phyloP scores from a whole-genome alignment of 257 asterid genomes.

The Capsicum rhomboideum region DNA sequence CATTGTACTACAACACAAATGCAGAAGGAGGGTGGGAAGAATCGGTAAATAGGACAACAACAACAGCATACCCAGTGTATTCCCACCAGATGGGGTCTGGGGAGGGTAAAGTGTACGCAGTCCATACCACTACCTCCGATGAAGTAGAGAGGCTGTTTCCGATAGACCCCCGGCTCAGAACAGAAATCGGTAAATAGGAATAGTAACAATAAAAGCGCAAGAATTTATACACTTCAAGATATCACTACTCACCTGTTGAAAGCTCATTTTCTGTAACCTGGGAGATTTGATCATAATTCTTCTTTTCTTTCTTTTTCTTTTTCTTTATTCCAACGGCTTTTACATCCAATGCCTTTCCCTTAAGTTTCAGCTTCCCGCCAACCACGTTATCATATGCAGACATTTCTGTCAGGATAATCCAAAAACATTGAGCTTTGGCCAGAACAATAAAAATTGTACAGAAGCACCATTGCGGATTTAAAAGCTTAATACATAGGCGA shows the following conservation, averaged over 20 bases:
- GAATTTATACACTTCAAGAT: not conserved
- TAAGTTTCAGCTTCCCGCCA: conserved; percentile 81
- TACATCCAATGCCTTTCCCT: conserved; percentile 95
- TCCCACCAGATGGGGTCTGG: too few species aligned
- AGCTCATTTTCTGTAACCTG: conserved; percentile 31
- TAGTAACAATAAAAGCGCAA: not conserved
- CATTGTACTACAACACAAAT: not conserved
- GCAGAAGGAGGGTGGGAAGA: not conserved
- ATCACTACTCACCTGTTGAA: conserved; percentile 6
- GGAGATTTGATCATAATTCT: conserved; percentile 32
- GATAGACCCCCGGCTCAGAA: too few species aligned
- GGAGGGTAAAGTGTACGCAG: too few species aligned
- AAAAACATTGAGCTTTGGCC: not conserved
- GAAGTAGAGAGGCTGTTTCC: too few species aligned
- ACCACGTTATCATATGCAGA: conserved; percentile 79
- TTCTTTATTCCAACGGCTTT: conserved; percentile 59
- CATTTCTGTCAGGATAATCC: conserved; percentile 30
- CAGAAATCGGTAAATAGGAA: not conserved
- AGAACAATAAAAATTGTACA: not conserved
- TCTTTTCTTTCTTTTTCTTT: conserved; percentile 61
- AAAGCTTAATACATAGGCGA: not conserved
- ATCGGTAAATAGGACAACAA: not conserved
- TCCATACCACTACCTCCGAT: too few species aligned
- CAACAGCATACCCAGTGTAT: too few species aligned
- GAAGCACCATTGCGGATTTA: not conserved